Base-by-base conservation (phyloP, 441 rosid genomes). In the Monsonia emarginata region DNA sequence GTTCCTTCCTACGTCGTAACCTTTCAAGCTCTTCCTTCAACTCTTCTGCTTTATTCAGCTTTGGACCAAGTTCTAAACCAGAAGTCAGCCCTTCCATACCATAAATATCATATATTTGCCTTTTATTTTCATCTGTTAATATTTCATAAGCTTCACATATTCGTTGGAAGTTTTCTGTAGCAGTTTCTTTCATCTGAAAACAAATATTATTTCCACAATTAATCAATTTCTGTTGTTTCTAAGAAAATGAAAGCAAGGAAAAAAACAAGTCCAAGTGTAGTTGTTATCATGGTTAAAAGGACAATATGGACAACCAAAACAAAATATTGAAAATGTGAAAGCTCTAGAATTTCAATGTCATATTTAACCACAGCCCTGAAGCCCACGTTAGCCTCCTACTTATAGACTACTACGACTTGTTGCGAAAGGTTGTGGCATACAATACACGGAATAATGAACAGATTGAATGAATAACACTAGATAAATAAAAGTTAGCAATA, bases 131-230 rank as follows among this genome's bases (percentile, higher is more conserved):
- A 74, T 94, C 90, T 0, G 99, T 78, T 63, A 94, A 70, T 71
- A 94, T 83, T 70, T 94, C 97, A 40, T 89, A 89, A 0, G 97
- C 99, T 83, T 91, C 84, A 69, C 97, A 82, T 68, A 94, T 91
- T 66, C 95, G 81, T 73, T 91, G 92, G 72, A 94, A 94, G 76
- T 91, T 94, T 76, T 76, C 82, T 0, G 91, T 89, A 19, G 97
- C 99, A 13, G 76, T 85, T 67, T 91, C 95, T 79, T 94, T 91
- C 96, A 89, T 88, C 97, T 91, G 78, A 78, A 72, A 56, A 72
- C 13, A 40, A 34, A 66, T 24, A 3, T n/a, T 25, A 63, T 19
- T 1, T 36, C 9, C 18, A 63, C 19, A 3, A 36, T 22, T 18
- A 36, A 36, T 40, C 65, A 63, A 34, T 36, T 40, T 30, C 16